A percentile compares a stretch with the other conserved stretches of the same genome.
phyloP scores from a whole-genome alignment of 768 basidiomycete species.

The Xerocomellus chrysenteron region DNA sequence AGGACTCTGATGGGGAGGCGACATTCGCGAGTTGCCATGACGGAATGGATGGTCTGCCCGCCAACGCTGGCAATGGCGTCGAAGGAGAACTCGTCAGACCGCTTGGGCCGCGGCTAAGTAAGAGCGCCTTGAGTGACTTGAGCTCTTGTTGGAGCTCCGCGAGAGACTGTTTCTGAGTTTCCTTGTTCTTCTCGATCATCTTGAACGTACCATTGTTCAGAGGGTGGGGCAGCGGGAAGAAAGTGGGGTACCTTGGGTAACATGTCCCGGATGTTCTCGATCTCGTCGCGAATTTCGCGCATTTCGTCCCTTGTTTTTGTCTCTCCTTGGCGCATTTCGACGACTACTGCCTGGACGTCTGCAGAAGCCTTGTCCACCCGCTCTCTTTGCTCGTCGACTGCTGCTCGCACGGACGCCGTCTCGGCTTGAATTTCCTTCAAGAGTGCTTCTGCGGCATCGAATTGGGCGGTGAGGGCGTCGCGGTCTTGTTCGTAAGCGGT shows the following conservation, averaged over 20 bases:
- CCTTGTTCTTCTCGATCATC: constrained; percentile 95
- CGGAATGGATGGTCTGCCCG: constrained; percentile 75
- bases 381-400: constrained; percentile 75
- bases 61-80: constrained; percentile 48
- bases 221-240: neutral
- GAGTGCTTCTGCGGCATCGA: constrained; percentile 82
- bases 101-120: constrained; percentile 69
- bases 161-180: constrained; percentile 78
- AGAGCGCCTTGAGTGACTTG: constrained; percentile 87
- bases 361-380: constrained; percentile 68
- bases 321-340: constrained; percentile 78
- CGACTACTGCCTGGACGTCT: constrained; percentile 70
- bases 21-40: constrained; percentile 80
- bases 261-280: constrained; percentile 88
- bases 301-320: constrained; percentile 80
- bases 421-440: constrained; percentile 79
- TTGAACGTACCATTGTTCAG: constrained; percentile 30
- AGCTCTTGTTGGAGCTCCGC: constrained; percentile 90
- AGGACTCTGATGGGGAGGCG: constrained; percentile 22
- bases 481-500: constrained; percentile 90
- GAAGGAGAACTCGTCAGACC: constrained; percentile 46
- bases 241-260: constrained; percentile 73
- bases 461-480: constrained; percentile 81
- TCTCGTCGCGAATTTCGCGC: constrained; percentile 87
- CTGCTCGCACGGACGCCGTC: constrained; percentile 66